A percentile compares a stretch with the other conserved stretches of the same genome.
Conservation (phyloP, 306 rosid species). For the barrel medic (Medicago truncatula) region DNA sequence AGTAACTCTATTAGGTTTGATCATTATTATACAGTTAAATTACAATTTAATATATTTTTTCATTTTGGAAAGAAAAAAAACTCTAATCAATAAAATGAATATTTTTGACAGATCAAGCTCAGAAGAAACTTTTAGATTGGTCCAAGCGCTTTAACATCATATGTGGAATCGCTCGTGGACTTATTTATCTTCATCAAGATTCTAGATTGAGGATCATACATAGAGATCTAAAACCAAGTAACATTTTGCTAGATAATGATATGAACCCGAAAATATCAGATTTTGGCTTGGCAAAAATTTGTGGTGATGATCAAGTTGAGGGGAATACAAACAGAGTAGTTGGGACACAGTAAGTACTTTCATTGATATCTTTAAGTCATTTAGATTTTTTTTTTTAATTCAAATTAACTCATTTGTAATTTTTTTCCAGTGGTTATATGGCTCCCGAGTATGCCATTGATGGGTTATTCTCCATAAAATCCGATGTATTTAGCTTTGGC, state of each 20-base stretch:
- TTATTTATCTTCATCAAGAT: slow-evolving; percentile 41
- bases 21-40: not conserved
- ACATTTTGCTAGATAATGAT: slow-evolving; percentile 7
- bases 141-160: slow-evolving; percentile 13
- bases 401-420: not conserved
- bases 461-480: slow-evolving; percentile 23
- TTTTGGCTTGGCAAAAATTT: slow-evolving; percentile 33
- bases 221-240: slow-evolving; percentile 34
- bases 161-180: slow-evolving; percentile 18
- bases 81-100: not conserved
- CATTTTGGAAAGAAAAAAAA: not conserved
- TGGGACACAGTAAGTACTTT: slow-evolving; percentile 23
- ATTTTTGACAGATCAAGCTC: not conserved
- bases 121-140: slow-evolving; percentile 20
- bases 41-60: no score
- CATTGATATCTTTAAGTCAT: not conserved
- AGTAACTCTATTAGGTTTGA: not conserved
- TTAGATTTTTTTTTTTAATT: not conserved
- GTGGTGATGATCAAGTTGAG: slow-evolving; percentile 31
- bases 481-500: slow-evolving; percentile 35
- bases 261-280: slow-evolving; percentile 35
- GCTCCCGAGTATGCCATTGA: slow-evolving; percentile 37
- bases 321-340: slow-evolving; percentile 18
- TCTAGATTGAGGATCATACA: slow-evolving; percentile 36
- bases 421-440: slow-evolving; percentile 18